Evolutionary conservation across 2,329 filamentous ascomycete genomes (phyloP).

Genomic region (Fusarium mundagurra): DNA sequence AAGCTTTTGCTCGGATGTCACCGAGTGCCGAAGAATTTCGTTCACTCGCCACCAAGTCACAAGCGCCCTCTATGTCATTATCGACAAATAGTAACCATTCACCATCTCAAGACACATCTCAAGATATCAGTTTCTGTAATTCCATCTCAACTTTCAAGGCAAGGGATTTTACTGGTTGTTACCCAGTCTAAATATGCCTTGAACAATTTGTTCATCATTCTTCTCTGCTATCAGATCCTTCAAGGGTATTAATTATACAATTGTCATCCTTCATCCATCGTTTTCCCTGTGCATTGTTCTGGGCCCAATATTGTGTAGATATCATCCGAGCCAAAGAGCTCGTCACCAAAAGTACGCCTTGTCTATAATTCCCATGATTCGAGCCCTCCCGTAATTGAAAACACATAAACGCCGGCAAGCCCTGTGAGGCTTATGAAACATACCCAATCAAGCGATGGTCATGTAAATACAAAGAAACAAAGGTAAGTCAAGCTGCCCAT

Average conservation of each 20-base stretch:
- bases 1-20: slow-evolving; percentile 29
- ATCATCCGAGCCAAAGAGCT: slow-evolving; percentile 9
- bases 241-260: slow-evolving; percentile 42
- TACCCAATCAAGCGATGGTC: slow-evolving; percentile 17
- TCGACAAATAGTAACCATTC: neutral
- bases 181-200: neutral
- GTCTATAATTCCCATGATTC: slow-evolving; percentile 34
- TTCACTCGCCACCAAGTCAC: slow-evolving; percentile 12
- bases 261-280: slow-evolving; percentile 15
- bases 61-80: slow-evolving; percentile 25
- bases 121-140: neutral
- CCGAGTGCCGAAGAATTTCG: slow-evolving; percentile 8
- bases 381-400: neutral
- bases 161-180: neutral
- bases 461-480: neutral
- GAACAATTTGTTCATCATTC: neutral
- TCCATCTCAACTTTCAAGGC: neutral
- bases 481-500: neutral
- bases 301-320: slow-evolving; percentile 13
- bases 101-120: neutral
- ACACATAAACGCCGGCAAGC: slow-evolving; percentile 31
- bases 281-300: slow-evolving; percentile 19
- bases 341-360: slow-evolving; percentile 19
- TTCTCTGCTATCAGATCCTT: slow-evolving; percentile 20
- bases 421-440: slow-evolving; percentile 13